Percentiles rank a stretch among this genome's conserved stretches.
Evolutionary conservation across 2,329 filamentous ascomycete genomes (phyloP).

Genomic region (Basipetospora chlamydospora): DNA sequence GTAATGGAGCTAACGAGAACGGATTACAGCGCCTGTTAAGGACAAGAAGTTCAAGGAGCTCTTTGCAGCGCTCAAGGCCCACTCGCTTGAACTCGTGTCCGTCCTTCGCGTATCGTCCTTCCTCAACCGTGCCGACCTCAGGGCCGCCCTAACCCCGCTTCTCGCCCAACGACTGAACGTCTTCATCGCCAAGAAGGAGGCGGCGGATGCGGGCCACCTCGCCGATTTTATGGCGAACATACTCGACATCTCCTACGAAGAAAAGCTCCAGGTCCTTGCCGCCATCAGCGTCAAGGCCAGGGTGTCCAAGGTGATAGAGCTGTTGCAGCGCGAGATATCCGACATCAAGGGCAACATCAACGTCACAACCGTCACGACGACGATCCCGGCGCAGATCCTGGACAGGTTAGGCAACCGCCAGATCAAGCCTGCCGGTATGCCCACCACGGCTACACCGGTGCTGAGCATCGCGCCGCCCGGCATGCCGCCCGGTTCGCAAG

Average conservation of each 20-base stretch:
- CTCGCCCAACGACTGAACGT: constrained; percentile 74
- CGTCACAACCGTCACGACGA: constrained; percentile 64
- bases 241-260: constrained; percentile 73
- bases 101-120: constrained; percentile 74
- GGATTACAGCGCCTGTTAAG: constrained; percentile 10
- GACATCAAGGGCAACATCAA: constrained; percentile 78
- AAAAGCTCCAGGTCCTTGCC: constrained; percentile 79
- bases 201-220: constrained; percentile 68
- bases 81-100: constrained; percentile 75
- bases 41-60: constrained; percentile 53
- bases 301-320: constrained; percentile 66
- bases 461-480: constrained; percentile 20
- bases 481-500: constrained; percentile 23
- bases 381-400: constrained; percentile 47
- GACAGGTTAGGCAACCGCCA: constrained; percentile 33
- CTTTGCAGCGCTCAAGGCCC: constrained; percentile 68
- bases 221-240: constrained; percentile 97
- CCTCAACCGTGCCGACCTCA: constrained; percentile 53
- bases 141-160: constrained; percentile 61
- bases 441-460: constrained; percentile 14
- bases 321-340: constrained; percentile 69
- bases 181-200: constrained; percentile 70
- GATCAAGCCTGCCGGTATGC: constrained; percentile 7
- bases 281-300: constrained; percentile 65
- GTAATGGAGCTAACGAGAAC: too few species aligned